Evolutionary conservation across 2,329 filamentous ascomycete genomes (phyloP).

Genomic region (Aphanoascus verrucosus): DNA sequence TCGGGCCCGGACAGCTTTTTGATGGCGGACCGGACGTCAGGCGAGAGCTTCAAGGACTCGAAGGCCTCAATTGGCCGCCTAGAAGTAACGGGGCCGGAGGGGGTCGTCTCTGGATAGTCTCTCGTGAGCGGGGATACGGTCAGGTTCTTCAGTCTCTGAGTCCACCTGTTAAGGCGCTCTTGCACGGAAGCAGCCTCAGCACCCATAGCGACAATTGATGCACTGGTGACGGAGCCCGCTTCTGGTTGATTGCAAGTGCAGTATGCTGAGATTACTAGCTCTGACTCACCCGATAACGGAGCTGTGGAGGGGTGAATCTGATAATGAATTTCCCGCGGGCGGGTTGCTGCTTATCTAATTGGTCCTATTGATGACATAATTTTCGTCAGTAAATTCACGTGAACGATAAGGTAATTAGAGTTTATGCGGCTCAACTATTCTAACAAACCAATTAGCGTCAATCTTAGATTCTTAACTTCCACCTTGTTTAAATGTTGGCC

Average conservation of each 20-base stretch:
- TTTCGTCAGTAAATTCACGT: no score
- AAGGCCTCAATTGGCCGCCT: constrained; percentile 35
- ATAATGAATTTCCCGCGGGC: neutral
- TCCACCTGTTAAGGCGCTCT: constrained; percentile 34
- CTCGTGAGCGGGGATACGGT: constrained; percentile 36
- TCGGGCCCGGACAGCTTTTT: constrained; percentile 24
- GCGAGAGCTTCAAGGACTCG: constrained; percentile 31
- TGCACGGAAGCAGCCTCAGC: constrained; percentile 22
- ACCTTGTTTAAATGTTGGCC: no score
- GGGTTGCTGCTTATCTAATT: neutral
- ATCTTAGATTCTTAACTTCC: no score
- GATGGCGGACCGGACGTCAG: constrained; percentile 29
- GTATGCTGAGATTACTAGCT: neutral
- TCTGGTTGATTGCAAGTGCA: neutral
- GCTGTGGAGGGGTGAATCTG: neutral
- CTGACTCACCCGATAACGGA: constrained; percentile 3
- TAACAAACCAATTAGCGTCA: no score
- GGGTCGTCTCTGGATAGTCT: constrained; percentile 32
- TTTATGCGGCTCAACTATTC: no score
- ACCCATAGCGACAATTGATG: constrained; percentile 6
- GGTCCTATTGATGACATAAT: neutral
- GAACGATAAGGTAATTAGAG: no score
- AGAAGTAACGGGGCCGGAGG: constrained; percentile 21
- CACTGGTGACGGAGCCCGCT: neutral
- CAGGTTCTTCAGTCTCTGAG: constrained; percentile 32